Conservation (phyloP, 495 filamentous ascomycete species). For the Penicillium subrubescens region DNA sequence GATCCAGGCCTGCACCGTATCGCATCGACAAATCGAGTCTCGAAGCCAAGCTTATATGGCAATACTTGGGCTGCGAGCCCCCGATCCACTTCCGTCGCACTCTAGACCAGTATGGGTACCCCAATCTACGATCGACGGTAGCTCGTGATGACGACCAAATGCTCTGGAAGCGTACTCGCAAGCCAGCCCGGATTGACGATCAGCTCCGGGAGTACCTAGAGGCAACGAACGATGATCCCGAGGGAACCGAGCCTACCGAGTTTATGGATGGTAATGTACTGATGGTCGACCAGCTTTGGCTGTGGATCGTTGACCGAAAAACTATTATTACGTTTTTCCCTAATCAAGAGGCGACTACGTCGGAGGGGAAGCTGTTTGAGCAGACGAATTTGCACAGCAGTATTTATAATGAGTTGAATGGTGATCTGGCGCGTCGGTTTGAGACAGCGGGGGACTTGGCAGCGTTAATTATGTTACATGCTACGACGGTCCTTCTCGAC, state of each 20-base stretch:
- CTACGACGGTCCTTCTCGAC: constrained; percentile 63
- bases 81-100: constrained; percentile 66
- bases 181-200: constrained; percentile 32
- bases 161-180: constrained; percentile 68
- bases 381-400: constrained; percentile 64
- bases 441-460: constrained; percentile 65
- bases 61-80: constrained; percentile 63
- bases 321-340: constrained; percentile 64
- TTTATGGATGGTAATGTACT: constrained; percentile 62
- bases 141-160: constrained; percentile 70
- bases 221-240: constrained; percentile 21
- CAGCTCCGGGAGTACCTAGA: constrained; percentile 26
- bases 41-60: constrained; percentile 64
- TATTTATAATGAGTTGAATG: constrained; percentile 69
- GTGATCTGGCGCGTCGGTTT: constrained; percentile 64
- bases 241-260: constrained; percentile 20
- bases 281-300: constrained; percentile 73
- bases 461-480: constrained; percentile 62
- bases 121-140: constrained; percentile 60
- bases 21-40: constrained; percentile 56
- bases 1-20: constrained; percentile 57
- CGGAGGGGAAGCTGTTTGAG: constrained; percentile 60
- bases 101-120: constrained; percentile 68
- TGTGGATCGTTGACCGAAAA: constrained; percentile 65
- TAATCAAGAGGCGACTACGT: constrained; percentile 41